Conservation (phyloP, 768 basidiomycete species). For the Hypholoma sublateritium region DNA sequence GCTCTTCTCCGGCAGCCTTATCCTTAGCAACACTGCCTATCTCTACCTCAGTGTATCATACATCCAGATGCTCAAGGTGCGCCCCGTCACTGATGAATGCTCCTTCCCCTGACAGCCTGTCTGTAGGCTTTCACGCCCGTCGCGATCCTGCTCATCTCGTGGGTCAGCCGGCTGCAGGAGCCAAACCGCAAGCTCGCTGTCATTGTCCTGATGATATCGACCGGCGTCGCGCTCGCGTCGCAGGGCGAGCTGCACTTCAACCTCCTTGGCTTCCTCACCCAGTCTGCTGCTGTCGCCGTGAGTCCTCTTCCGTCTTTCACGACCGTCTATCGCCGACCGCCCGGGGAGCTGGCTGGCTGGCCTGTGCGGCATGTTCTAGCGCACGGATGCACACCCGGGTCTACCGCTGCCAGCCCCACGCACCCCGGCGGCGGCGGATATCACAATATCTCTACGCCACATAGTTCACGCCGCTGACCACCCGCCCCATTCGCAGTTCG, state of each 20-base stretch:
- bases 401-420: background rate
- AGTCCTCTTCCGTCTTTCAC: constrained; percentile 28
- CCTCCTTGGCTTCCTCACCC: constrained; percentile 82
- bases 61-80: constrained; percentile 94
- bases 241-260: constrained; percentile 88
- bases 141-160: constrained; percentile 91
- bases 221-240: constrained; percentile 86
- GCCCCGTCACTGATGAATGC: constrained; percentile 8
- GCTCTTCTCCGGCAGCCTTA: constrained; percentile 88
- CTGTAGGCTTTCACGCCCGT: constrained; percentile 87
- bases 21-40: constrained; percentile 91
- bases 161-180: constrained; percentile 85
- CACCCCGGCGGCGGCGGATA: background rate
- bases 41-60: constrained; percentile 90
- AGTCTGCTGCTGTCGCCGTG: constrained; percentile 83
- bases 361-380: background rate
- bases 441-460: too few relatives aligned
- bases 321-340: background rate
- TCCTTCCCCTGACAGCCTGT: too few relatives aligned
- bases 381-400: background rate
- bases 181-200: constrained; percentile 77
- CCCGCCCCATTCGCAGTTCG: constrained; percentile 56
- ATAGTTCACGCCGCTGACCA: background rate
- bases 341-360: background rate
- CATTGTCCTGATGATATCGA: constrained; percentile 90